phyloP scores from a whole-genome alignment of 2,329 filamentous ascomycete species.

The Nothomitra cinnamomea region DNA sequence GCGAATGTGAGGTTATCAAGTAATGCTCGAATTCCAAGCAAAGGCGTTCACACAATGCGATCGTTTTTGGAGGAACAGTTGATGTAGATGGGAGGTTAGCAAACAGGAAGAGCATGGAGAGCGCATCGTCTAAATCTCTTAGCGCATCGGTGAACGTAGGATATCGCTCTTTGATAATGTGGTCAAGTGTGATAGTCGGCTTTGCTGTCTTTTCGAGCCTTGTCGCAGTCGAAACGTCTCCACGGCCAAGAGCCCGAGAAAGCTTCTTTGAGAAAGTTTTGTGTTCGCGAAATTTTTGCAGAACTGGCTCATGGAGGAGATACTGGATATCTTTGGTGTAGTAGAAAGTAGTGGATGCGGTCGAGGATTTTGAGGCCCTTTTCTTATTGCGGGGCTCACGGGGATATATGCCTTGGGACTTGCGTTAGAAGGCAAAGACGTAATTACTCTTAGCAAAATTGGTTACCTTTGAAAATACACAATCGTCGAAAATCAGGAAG shows the following conservation, averaged over 20 bases:
- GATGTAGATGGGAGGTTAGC: constrained; percentile 85
- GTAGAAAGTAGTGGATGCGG: constrained; percentile 80
- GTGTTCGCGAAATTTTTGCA: constrained; percentile 91
- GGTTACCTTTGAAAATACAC: constrained; percentile 86
- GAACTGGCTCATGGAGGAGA: constrained; percentile 84
- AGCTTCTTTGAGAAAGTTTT: constrained; percentile 98
- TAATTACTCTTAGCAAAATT: background rate
- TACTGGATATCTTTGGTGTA: constrained; percentile 96
- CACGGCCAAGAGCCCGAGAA: constrained; percentile 73
- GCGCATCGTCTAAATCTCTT: constrained; percentile 85
- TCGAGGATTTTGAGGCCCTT: constrained; percentile 85
- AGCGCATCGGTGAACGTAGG: constrained; percentile 91
- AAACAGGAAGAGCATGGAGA: constrained; percentile 95
- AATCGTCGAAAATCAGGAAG: constrained; percentile 93
- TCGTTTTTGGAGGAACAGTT: constrained; percentile 84
- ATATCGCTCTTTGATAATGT: constrained; percentile 95
- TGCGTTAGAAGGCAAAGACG: constrained; percentile 3
- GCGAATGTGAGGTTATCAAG: constrained; percentile 75
- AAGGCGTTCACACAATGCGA: constrained; percentile 82
- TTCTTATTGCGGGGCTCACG: constrained; percentile 93
- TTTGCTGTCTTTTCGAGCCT: constrained; percentile 83
- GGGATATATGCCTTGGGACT: constrained; percentile 61
- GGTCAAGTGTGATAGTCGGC: constrained; percentile 79
- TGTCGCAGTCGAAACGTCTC: constrained; percentile 76
- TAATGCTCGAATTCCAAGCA: constrained; percentile 97